Evolutionary conservation across 1,284 basidiomycete genomes (phyloP).

Genomic region (Malassezia globosa): DNA sequence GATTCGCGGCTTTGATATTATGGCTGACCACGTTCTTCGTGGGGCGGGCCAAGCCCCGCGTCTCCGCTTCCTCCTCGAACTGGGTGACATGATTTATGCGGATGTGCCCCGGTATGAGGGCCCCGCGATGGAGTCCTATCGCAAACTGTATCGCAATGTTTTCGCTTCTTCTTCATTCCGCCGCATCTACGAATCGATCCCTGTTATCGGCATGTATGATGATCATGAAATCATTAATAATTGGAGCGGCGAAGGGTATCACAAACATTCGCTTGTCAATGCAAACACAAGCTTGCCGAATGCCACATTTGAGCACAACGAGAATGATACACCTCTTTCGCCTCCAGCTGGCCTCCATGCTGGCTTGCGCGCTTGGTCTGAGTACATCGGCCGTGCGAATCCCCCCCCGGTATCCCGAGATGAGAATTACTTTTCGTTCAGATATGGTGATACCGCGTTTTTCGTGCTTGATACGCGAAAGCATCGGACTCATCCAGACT

Average conservation of each 20-base stretch:
- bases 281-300: conserved; percentile 1
- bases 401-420: conserved; percentile 53
- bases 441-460: conserved; percentile 50
- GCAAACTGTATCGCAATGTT: conserved; percentile 43
- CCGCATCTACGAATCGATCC: conserved; percentile 35
- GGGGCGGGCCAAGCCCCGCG: conserved; percentile 29
- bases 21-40: conserved; percentile 48
- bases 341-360: conserved; percentile 47
- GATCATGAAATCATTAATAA: conserved; percentile 46
- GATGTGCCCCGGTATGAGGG: conserved; percentile 55
- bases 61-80: conserved; percentile 47
- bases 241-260: conserved; percentile 26
- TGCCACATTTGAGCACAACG: conserved; percentile 17
- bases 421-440: conserved; percentile 54
- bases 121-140: conserved; percentile 25
- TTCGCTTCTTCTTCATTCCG: conserved; percentile 41
- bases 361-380: conserved; percentile 57
- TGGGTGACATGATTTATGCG: conserved; percentile 60
- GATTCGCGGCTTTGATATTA: conserved; percentile 60
- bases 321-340: conserved; percentile 50
- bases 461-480: conserved; percentile 68
- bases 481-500: conserved; percentile 53
- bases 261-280: no score
- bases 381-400: conserved; percentile 62
- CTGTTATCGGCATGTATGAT: conserved; percentile 43